Base-by-base conservation (phyloP, 2,329 filamentous ascomycete genomes). In the Aspergillus clavatus region DNA sequence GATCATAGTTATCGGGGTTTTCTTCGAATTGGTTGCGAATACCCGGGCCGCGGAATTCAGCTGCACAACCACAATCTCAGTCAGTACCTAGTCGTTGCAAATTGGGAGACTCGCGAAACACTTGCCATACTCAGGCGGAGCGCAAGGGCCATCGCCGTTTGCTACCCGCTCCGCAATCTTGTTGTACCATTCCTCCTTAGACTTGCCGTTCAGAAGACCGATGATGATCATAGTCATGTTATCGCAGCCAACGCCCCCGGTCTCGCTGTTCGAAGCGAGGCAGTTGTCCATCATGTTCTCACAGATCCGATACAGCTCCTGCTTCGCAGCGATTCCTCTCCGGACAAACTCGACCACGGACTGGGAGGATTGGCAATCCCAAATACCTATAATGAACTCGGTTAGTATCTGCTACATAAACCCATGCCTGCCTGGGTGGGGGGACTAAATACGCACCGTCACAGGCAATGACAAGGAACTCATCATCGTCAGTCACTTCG, bases 261-360 rank as follows among this genome's bases (percentile, higher is more conserved):
- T 96, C 73, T 98, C 93, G 56, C 90, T 95, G 79, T 95, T 97
- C 50, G 90, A 95, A 31, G 93, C 90, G 55, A 98, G 78, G 67
- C 93, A 98, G 75, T 97, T 98, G 76, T 98, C 91, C 93, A 98
- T 98, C 89, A 98, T 95, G 75, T 98, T 98, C 73, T 98, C 93
- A 70, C 91, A 97, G 62, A 98, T 97, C 67, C 87, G 87, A 45
- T 90, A 83, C 41, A 98, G 80, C 40, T 94, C 87, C 72, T 98
- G 93, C 76, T 95, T 95, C 41, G 90, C 90, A 40, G 89, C 91
- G 68, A 98, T 95, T 46, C 93, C 93, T 65, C 93, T 86, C 67
- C 93, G 82, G 54, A 97, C 93, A 66, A 98, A 98, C 71, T 98
- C 93, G 57, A 97, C 76, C 26, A 98, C 93, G 29, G 91, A 88